These are phyloP conservation scores for Puccinia sorghi DNA, from an alignment of 1,284 basidiomycete species.

Conservation along the genomic window DNA sequence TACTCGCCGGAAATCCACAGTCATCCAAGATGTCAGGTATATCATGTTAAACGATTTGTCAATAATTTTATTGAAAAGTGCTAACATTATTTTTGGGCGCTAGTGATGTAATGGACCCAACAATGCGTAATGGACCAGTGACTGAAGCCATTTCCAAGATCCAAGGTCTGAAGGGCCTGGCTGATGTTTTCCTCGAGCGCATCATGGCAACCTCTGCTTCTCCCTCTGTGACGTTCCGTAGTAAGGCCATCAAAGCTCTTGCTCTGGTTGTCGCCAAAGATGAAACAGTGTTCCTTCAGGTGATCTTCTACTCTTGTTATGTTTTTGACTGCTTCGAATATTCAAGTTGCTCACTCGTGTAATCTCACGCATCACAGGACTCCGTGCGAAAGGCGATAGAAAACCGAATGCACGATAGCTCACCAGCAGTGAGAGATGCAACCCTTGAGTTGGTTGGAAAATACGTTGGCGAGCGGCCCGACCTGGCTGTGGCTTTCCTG, in stretches of 20 bases:
- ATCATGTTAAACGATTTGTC: neutral
- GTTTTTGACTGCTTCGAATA: neutral
- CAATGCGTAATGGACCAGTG: neutral
- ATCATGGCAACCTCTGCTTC: constrained; percentile 41
- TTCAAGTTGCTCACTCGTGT: neutral
- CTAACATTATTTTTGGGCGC: constrained; percentile 4
- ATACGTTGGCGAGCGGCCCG: constrained; percentile 83
- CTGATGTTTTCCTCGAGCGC: constrained; percentile 36
- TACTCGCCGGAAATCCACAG: neutral
- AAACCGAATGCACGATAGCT: constrained; percentile 81
- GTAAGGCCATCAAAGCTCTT: constrained; percentile 49
- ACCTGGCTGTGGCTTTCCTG: constrained; percentile 81
- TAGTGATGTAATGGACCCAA: constrained; percentile 12
- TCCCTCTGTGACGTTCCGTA: constrained; percentile 42
- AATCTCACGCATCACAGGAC: constrained; percentile 28
- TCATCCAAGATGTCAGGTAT: constrained; percentile 27
- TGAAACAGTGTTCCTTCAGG: constrained; percentile 42
- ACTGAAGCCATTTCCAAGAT: constrained; percentile 41
- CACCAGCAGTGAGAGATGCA: constrained; percentile 89
- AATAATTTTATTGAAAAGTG: neutral
- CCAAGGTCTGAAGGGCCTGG: constrained; percentile 41
- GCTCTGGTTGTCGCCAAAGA: constrained; percentile 47
- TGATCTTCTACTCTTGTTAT: neutral
- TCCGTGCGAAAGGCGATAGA: constrained; percentile 66
- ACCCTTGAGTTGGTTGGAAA: constrained; percentile 93